phyloP scores from a whole-genome alignment of 345 rosid genomes.

The Murraya koenigii region DNA sequence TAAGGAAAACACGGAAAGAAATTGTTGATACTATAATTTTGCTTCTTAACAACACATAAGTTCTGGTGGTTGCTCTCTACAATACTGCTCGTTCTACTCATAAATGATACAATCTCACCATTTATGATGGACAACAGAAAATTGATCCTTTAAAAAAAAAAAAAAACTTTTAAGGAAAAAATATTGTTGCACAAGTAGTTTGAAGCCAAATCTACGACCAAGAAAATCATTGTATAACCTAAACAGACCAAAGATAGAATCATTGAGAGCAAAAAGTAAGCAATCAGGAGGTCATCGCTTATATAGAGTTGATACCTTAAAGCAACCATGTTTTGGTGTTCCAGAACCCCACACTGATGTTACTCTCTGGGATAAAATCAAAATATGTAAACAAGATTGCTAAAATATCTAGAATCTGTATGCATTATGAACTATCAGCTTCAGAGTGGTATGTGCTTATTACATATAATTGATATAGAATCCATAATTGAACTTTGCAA shows the following conservation, averaged over 20 bases:
- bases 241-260: neutral
- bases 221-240: neutral
- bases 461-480: neutral
- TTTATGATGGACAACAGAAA: neutral
- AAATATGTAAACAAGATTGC: neutral
- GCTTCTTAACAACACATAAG: neutral
- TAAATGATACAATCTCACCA: neutral
- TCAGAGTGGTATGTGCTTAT: neutral
- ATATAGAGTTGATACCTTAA: neutral
- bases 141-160: neutral
- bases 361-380: neutral
- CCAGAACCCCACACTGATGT: neutral
- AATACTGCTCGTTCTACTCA: neutral
- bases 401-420: neutral
- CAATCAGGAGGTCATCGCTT: neutral
- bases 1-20: neutral
- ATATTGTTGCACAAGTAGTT: neutral
- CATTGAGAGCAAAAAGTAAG: neutral
- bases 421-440: neutral
- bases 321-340: neutral
- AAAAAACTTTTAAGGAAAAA: neutral
- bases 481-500: neutral
- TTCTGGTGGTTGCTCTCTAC: neutral
- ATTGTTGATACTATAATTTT: neutral
- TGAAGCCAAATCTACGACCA: neutral